These are phyloP conservation scores for Diplotaxis tenuifolia DNA, from an alignment of 345 rosid species.

Conservation along the genomic window DNA sequence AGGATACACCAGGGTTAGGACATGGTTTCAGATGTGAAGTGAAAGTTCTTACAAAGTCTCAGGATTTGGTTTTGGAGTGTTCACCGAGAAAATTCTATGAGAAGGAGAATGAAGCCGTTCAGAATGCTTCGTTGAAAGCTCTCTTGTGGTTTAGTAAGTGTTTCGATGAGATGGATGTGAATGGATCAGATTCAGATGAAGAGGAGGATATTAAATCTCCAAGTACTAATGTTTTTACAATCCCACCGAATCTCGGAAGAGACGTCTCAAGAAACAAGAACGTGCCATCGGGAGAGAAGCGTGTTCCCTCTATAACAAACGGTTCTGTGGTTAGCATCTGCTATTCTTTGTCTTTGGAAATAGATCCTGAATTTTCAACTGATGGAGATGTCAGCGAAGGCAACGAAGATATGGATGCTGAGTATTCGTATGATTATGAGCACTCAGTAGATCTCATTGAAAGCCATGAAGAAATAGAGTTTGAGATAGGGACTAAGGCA, in stretches of 20 bases:
- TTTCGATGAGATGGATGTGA: slow-evolving; percentile 47
- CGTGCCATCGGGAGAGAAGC: slow-evolving; percentile 27
- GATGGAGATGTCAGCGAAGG: slow-evolving; percentile 61
- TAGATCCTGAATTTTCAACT: slow-evolving; percentile 23
- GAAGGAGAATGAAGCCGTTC: slow-evolving; percentile 72
- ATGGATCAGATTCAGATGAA: slow-evolving; percentile 38
- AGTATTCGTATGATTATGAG: slow-evolving; percentile 47
- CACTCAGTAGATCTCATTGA: slow-evolving; percentile 67
- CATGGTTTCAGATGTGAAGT: slow-evolving; percentile 58
- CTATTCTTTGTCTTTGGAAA: slow-evolving; percentile 57
- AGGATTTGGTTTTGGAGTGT: slow-evolving; percentile 64
- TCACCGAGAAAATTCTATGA: slow-evolving; percentile 55
- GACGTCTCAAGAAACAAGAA: slow-evolving; percentile 32
- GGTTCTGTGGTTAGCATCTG: slow-evolving; percentile 62
- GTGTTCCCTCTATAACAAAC: slow-evolving; percentile 39
- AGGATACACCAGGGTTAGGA: slow-evolving; percentile 38
- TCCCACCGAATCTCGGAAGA: slow-evolving; percentile 16
- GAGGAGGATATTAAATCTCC: slow-evolving; percentile 41
- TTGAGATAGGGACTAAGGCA: slow-evolving; percentile 86
- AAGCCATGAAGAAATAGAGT: slow-evolving; percentile 76
- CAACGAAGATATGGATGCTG: slow-evolving; percentile 67
- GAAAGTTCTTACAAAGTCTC: slow-evolving; percentile 62
- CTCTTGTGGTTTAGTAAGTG: slow-evolving; percentile 68
- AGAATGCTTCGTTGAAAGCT: slow-evolving; percentile 69
- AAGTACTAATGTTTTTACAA: slow-evolving; percentile 31